A percentile compares a stretch with the other conserved stretches of the same genome.
phyloP scores from a whole-genome alignment of 2,329 filamentous ascomycete genomes.

The Pseudopyricularia cyperi region DNA sequence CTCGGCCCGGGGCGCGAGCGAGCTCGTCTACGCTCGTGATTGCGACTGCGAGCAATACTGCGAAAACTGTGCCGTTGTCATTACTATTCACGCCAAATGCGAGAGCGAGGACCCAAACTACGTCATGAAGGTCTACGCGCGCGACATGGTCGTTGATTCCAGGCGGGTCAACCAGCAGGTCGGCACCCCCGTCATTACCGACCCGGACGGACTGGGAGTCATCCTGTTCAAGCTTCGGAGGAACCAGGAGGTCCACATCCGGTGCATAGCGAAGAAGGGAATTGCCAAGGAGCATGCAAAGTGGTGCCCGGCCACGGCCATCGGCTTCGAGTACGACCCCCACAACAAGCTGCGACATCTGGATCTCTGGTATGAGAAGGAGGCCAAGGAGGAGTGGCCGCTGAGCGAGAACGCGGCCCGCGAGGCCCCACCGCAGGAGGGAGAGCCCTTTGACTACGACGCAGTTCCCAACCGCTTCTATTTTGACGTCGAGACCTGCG shows the following conservation, averaged over 20 bases:
- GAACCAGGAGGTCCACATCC: constrained; percentile 81
- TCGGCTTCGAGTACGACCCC: constrained; percentile 96
- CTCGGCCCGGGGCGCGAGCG: constrained; percentile 68
- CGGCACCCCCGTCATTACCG: constrained; percentile 71
- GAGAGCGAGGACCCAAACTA: constrained; percentile 50
- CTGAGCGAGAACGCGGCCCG: constrained; percentile 64
- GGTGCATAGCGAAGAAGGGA: constrained; percentile 92
- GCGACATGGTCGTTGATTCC: constrained; percentile 65
- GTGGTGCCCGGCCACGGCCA: constrained; percentile 84
- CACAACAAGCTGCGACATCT: constrained; percentile 90
- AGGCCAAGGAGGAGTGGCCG: constrained; percentile 74
- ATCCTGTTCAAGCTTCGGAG: constrained; percentile 84
- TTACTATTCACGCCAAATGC: constrained; percentile 77
- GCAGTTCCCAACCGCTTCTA: constrained; percentile 79
- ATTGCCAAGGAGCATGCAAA: constrained; percentile 99
- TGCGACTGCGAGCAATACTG: constrained; percentile 96
- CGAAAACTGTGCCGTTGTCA: constrained; percentile 75
- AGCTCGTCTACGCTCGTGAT: constrained; percentile 78
- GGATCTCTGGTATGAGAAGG: constrained; percentile 89
- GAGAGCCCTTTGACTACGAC: constrained; percentile 83
- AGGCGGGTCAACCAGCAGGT: constrained; percentile 60
- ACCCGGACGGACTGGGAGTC: constrained; percentile 67
- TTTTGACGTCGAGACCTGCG: constrained; percentile 82
- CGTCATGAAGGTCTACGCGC: constrained; percentile 87
- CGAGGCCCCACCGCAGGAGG: constrained; percentile 68